These are phyloP conservation scores for maize (Zea mays) DNA, from an alignment of 176 grass and related monocot genomes.

Conservation along the genomic window DNA sequence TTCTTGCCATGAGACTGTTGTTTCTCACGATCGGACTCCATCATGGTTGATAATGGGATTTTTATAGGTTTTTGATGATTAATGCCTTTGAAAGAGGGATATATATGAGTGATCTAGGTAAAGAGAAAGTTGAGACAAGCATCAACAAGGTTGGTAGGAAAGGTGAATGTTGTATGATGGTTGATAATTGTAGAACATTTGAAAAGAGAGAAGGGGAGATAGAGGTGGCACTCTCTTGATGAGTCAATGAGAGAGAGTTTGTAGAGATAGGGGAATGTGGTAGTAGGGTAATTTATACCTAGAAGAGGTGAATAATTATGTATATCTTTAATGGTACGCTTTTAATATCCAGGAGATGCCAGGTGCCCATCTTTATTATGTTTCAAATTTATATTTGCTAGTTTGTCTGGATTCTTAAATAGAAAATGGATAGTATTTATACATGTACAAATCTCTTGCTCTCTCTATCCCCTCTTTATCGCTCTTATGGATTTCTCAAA, in stretches of 20 bases:
- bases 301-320: neutral
- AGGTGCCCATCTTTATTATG: neutral
- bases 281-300: slow-evolving; percentile 1
- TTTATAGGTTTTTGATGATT: neutral
- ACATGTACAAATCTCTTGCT: neutral
- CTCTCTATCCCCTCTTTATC: neutral
- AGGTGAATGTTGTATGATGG: neutral
- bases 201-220: neutral
- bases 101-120: neutral
- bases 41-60: neutral
- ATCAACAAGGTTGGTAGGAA: neutral
- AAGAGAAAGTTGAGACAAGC: neutral
- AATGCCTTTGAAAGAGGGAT: neutral
- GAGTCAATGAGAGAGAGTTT: neutral
- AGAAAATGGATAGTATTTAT: neutral
- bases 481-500: neutral
- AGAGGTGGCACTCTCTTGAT: neutral
- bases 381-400: neutral
- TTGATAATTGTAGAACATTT: neutral
- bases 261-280: neutral
- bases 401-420: neutral
- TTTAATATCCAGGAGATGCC: neutral
- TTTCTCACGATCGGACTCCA: neutral
- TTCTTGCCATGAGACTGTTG: neutral
- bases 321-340: neutral